Percentiles rank a stretch among this genome's conserved stretches.
Conservation (phyloP, 1,284 basidiomycete species). For the Sutorius eximius region DNA sequence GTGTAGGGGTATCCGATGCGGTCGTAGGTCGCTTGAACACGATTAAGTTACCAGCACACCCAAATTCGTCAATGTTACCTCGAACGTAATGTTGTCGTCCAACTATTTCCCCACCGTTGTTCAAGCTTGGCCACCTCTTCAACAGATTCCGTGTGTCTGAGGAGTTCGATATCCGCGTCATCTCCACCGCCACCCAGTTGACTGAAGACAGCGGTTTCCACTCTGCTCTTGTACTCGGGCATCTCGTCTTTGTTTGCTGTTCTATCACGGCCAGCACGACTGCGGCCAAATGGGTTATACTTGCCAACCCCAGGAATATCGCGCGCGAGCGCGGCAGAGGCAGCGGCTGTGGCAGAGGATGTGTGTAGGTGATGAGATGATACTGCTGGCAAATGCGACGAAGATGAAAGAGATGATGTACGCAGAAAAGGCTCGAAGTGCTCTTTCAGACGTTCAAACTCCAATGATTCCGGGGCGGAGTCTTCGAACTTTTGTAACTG, state of each 20-base stretch:
- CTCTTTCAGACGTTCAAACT: conserved; percentile 91
- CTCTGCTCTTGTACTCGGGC: conserved; percentile 66
- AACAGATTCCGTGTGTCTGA: conserved; percentile 60
- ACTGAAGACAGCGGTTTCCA: conserved; percentile 60
- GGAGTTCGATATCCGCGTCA: conserved; percentile 67
- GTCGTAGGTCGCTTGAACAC: conserved; percentile 71
- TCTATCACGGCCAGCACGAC: conserved; percentile 54
- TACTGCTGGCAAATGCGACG: conserved; percentile 45
- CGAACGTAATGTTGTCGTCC: conserved; percentile 66
- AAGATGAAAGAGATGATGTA: conserved; percentile 70
- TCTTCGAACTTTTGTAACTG: conserved; percentile 88
- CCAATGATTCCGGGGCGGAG: conserved; percentile 78
- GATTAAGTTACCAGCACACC: neutral
- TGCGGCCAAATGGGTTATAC: conserved; percentile 64
- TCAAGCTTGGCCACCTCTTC: conserved; percentile 72
- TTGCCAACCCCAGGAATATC: conserved; percentile 78
- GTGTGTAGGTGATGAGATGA: conserved; percentile 67
- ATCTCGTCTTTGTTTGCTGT: conserved; percentile 71
- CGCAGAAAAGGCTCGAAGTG: conserved; percentile 90
- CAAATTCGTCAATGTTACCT: conserved; percentile 43
- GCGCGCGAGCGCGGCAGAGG: conserved; percentile 77
- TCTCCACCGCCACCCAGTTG: conserved; percentile 57
- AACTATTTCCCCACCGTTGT: conserved; percentile 81
- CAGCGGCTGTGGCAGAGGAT: conserved; percentile 81
- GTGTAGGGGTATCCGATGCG: conserved; percentile 85